phyloP scores from a whole-genome alignment of 2,329 filamentous ascomycete genomes.

The Nannizzia gypsea region DNA sequence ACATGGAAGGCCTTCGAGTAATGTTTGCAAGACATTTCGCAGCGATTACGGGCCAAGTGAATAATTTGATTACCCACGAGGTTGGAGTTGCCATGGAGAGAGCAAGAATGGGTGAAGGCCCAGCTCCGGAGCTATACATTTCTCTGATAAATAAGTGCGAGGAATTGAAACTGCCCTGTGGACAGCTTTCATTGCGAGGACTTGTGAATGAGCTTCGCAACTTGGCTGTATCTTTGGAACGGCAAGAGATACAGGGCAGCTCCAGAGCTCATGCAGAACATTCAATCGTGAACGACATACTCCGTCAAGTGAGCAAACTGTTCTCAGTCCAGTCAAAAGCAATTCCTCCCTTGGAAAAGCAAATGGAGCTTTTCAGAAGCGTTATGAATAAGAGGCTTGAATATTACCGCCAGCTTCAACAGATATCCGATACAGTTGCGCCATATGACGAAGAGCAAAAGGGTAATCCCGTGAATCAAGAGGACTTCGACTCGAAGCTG shows the following conservation, averaged over 20 bases:
- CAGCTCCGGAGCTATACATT: slow-evolving; percentile 54
- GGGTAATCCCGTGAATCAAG: slow-evolving; percentile 44
- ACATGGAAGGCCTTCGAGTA: slow-evolving; percentile 65
- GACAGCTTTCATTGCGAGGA: slow-evolving; percentile 55
- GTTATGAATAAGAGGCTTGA: slow-evolving; percentile 78
- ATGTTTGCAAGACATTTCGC: slow-evolving; percentile 68
- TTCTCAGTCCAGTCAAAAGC: slow-evolving; percentile 42
- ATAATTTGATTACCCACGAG: slow-evolving; percentile 63
- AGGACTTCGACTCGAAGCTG: slow-evolving; percentile 33
- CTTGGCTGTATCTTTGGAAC: slow-evolving; percentile 48
- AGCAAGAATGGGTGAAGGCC: slow-evolving; percentile 54
- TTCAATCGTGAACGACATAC: slow-evolving; percentile 50
- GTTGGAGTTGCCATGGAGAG: slow-evolving; percentile 48
- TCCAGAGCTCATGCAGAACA: slow-evolving; percentile 51
- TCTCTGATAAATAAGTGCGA: slow-evolving; percentile 38
- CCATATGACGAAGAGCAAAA: slow-evolving; percentile 54
- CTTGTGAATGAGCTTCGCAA: slow-evolving; percentile 58
- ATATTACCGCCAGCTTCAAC: slow-evolving; percentile 82
- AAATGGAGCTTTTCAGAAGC: slow-evolving; percentile 62
- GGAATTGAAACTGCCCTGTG: slow-evolving; percentile 33
- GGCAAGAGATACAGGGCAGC: slow-evolving; percentile 44
- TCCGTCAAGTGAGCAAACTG: slow-evolving; percentile 47
- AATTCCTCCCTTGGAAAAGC: slow-evolving; percentile 43
- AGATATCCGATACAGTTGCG: slow-evolving; percentile 76
- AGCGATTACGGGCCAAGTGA: slow-evolving; percentile 64